These are phyloP conservation scores for Adiantum capillusveneris DNA, from an alignment of 75 land plant genomes.

Conservation along the genomic window DNA sequence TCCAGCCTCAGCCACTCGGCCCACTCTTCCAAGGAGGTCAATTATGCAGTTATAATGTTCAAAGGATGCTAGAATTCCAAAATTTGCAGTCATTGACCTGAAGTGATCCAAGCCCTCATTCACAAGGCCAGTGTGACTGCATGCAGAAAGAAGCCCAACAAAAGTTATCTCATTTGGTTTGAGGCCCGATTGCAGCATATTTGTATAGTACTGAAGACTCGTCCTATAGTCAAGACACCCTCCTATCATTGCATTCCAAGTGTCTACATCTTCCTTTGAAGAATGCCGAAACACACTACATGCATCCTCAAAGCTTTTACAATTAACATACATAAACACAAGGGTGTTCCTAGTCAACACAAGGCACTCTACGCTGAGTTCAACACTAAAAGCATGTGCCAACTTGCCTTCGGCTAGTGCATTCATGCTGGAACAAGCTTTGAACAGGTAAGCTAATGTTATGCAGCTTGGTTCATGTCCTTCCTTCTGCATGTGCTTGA, in stretches of 20 bases:
- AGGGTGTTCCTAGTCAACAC: slow-evolving; percentile 1
- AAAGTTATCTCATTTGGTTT: neutral
- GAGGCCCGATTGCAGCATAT: neutral
- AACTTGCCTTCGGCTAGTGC: slow-evolving; percentile 5
- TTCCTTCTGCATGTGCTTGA: slow-evolving; percentile 27
- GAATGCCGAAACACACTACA: neutral
- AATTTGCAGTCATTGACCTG: neutral
- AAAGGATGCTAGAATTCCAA: neutral
- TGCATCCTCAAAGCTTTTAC: neutral
- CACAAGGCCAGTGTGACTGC: neutral
- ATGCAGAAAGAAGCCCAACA: neutral
- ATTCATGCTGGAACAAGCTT: slow-evolving; percentile 36
- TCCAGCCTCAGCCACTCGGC: slow-evolving; percentile 28
- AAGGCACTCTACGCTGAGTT: neutral
- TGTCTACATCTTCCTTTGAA: neutral
- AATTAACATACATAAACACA: neutral
- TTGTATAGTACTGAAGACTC: neutral
- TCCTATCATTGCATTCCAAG: slow-evolving; percentile 5
- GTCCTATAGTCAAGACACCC: neutral
- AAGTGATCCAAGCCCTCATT: neutral
- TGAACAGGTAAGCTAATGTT: slow-evolving; percentile 34
- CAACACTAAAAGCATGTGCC: neutral
- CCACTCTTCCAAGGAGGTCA: slow-evolving; percentile 26
- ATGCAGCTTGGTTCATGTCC: slow-evolving; percentile 32
- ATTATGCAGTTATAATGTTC: neutral